Percentiles rank a stretch among this genome's conserved stretches.
Evolutionary conservation across 164 flowering plant genomes (phyloP).

Genomic region (Umbellularia californica): DNA sequence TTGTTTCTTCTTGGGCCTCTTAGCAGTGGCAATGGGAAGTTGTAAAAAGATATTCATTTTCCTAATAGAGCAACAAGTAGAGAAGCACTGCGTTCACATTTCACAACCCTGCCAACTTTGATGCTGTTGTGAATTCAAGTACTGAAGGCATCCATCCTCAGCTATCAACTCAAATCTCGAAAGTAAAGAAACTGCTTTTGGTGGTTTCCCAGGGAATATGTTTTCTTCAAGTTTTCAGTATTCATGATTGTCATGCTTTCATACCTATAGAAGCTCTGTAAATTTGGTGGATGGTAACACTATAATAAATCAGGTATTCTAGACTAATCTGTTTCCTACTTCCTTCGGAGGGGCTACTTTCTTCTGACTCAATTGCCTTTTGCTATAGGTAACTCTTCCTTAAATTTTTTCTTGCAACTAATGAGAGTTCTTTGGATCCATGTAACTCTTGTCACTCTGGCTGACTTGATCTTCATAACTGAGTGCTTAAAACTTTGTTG

Average conservation of each 20-base stretch:
- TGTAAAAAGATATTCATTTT: slow-evolving; percentile 13
- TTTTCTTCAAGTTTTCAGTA: background rate
- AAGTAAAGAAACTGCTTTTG: background rate
- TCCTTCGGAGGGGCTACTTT: no score
- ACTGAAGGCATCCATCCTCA: background rate
- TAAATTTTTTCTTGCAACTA: no score
- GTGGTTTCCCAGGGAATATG: background rate
- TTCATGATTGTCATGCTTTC: background rate
- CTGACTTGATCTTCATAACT: no score
- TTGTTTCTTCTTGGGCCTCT: background rate
- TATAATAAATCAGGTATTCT: background rate
- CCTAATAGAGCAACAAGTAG: background rate
- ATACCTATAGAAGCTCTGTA: background rate
- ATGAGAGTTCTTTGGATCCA: no score
- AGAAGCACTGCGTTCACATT: no score
- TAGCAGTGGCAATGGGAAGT: slow-evolving; percentile 6
- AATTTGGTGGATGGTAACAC: background rate
- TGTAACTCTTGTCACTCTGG: no score
- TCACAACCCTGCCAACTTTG: background rate
- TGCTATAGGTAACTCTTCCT: no score
- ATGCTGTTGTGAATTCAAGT: background rate
- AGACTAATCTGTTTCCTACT: background rate
- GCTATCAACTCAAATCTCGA: background rate
- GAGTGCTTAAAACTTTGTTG: no score
- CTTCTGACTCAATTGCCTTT: no score